These are phyloP conservation scores for Agaricus bisporus DNA, from an alignment of 768 basidiomycete genomes.

Conservation along the genomic window DNA sequence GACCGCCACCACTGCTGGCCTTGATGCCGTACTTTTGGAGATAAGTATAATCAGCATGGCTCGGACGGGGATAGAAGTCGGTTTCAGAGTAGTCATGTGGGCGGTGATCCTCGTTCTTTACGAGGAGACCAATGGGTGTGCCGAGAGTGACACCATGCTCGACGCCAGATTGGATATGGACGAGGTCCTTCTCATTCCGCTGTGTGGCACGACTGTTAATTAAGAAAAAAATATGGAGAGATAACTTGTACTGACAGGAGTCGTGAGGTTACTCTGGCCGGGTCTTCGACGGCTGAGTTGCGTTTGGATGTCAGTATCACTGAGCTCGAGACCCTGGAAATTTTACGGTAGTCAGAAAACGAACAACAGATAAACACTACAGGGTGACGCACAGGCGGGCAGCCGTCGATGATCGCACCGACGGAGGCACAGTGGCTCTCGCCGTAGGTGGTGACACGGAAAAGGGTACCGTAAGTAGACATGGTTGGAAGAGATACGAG, in stretches of 20 bases:
- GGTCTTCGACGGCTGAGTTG: conserved; percentile 90
- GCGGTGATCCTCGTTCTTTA: conserved; percentile 96
- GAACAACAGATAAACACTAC: conserved; percentile 1
- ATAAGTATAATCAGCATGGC: conserved; percentile 98
- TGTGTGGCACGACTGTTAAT: conserved; percentile 22
- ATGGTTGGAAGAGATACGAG: conserved; percentile 34
- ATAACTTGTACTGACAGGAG: conserved; percentile 58
- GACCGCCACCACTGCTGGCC: conserved; percentile 93
- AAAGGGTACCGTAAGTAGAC: conserved; percentile 91
- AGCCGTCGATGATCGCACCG: conserved; percentile 96
- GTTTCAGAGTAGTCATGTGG: conserved; percentile 99
- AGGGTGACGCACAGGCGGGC: conserved; percentile 70
- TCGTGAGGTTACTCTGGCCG: conserved; percentile 94
- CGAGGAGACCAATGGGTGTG: conserved; percentile 94
- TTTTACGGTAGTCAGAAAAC: not conserved
- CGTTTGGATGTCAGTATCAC: conserved; percentile 78
- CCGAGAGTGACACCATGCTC: conserved; percentile 95
- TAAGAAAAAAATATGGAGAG: conserved; percentile 1
- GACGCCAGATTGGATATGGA: conserved; percentile 88
- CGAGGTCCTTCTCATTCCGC: conserved; percentile 95
- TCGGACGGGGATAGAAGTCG: conserved; percentile 93
- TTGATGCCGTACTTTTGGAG: conserved; percentile 96
- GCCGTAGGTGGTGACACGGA: conserved; percentile 95
- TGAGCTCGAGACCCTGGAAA: conserved; percentile 72
- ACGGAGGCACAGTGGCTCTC: conserved; percentile 97